Percentiles rank a stretch among this genome's conserved stretches.
These are phyloP conservation scores for Cyclospora cayetanensis DNA, from an alignment of 169 alveolate species.

Conservation along the genomic window DNA sequence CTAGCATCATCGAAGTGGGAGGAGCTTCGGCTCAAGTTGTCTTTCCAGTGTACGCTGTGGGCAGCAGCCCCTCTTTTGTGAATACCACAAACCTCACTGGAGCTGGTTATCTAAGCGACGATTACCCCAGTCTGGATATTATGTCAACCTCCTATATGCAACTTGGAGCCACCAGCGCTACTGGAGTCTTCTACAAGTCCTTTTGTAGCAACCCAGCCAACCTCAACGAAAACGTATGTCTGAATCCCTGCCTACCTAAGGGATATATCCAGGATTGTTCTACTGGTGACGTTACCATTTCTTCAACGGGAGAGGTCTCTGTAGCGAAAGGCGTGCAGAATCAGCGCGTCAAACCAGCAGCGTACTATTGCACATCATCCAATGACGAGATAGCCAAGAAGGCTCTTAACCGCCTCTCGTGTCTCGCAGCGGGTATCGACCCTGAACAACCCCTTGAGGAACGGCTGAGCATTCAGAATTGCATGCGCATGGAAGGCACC, in stretches of 20 bases:
- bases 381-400: conserved; percentile 11
- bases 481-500: conserved; percentile 32
- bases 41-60: conserved; percentile 30
- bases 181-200: conserved; percentile 25
- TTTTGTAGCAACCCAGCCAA: neutral
- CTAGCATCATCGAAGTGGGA: conserved; percentile 50
- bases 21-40: conserved; percentile 58
- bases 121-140: conserved; percentile 19
- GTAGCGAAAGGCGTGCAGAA: neutral
- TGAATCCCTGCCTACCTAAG: conserved; percentile 36
- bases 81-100: neutral
- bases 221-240: conserved; percentile 16
- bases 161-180: conserved; percentile 63
- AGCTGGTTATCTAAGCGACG: conserved; percentile 1
- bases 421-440: conserved; percentile 24
- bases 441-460: neutral
- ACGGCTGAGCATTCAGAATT: conserved; percentile 16
- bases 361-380: conserved; percentile 30
- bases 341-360: conserved; percentile 54
- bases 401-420: neutral
- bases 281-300: conserved; percentile 25
- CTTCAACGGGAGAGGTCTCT: neutral
- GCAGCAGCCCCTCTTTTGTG: conserved; percentile 6
- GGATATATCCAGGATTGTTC: conserved; percentile 43
- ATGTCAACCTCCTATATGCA: conserved; percentile 61